These are phyloP conservation scores for Leishmania tropica DNA, from an alignment of 208 protist genomes.

Conservation along the genomic window DNA sequence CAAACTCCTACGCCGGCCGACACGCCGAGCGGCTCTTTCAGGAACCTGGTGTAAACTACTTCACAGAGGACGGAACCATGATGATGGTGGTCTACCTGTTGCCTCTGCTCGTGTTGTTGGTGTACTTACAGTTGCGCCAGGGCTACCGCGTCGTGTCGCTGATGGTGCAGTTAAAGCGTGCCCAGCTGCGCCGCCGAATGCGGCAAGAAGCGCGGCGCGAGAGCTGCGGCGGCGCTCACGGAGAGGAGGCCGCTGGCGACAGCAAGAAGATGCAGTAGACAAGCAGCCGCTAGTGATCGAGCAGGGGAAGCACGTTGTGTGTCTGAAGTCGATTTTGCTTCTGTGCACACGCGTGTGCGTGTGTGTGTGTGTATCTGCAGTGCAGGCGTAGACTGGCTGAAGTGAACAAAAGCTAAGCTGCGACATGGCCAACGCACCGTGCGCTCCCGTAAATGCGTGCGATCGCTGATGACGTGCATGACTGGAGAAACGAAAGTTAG, in stretches of 20 bases:
- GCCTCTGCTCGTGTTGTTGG: constrained; percentile 55
- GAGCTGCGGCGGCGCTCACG: background rate
- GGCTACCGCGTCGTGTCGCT: constrained; percentile 37
- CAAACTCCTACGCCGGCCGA: constrained; percentile 20
- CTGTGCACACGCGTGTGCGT: background rate
- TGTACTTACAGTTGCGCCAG: constrained; percentile 41
- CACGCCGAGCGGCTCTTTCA: constrained; percentile 38
- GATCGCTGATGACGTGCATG: background rate
- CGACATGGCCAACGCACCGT: background rate
- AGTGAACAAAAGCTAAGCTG: background rate
- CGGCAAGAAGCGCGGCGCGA: constrained; percentile 9
- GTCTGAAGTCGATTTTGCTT: background rate
- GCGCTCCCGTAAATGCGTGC: background rate
- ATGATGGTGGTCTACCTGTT: constrained; percentile 55
- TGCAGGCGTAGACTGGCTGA: background rate
- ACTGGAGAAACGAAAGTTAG: too few relatives aligned
- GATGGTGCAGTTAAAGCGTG: constrained; percentile 30
- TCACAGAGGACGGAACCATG: constrained; percentile 71
- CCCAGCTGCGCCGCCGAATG: constrained; percentile 19
- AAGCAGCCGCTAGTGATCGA: background rate
- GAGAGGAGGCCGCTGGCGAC: background rate
- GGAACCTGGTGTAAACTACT: constrained; percentile 67
- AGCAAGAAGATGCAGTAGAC: constrained; percentile 23
- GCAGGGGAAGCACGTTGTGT: background rate
- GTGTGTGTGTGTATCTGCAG: background rate